Evolutionary conservation across 1,139 yeast species (phyloP).

Genomic region (Yamadazyma diddensiae): DNA sequence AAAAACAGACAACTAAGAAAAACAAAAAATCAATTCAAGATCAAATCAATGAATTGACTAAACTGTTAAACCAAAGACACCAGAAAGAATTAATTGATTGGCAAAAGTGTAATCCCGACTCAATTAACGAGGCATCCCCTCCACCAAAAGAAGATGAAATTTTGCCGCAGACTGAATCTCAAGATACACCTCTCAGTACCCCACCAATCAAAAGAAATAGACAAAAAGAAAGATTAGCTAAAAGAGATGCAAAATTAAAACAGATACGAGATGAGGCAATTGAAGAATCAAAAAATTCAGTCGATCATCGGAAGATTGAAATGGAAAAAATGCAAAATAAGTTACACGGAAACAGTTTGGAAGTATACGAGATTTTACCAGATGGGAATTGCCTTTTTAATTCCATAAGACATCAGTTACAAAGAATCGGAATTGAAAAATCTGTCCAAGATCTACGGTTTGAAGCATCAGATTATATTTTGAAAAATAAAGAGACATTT

Average conservation of each 20-base stretch:
- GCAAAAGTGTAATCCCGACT: slow-evolving; percentile 1
- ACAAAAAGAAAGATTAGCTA: slow-evolving; percentile 78
- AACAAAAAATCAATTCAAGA: slow-evolving; percentile 58
- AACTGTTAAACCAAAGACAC: slow-evolving; percentile 52
- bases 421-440: slow-evolving; percentile 12
- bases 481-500: slow-evolving; percentile 63
- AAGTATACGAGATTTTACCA: slow-evolving; percentile 68
- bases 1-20: slow-evolving; percentile 80
- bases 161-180: neutral
- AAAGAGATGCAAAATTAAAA: slow-evolving; percentile 67
- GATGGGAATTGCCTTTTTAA: slow-evolving; percentile 96
- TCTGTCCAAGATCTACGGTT: slow-evolving; percentile 57
- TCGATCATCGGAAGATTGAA: slow-evolving; percentile 72
- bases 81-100: slow-evolving; percentile 39
- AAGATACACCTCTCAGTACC: neutral
- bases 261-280: slow-evolving; percentile 65
- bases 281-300: slow-evolving; percentile 57
- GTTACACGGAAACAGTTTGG: slow-evolving; percentile 46
- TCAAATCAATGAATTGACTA: slow-evolving; percentile 60
- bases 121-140: neutral
- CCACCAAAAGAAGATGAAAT: neutral
- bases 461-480: slow-evolving; percentile 65
- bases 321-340: slow-evolving; percentile 57
- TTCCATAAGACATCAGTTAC: slow-evolving; percentile 76
- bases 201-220: slow-evolving; percentile 58